phyloP scores from a whole-genome alignment of 148 eudicot genomes.

The Rhododendron ferrugineum region DNA sequence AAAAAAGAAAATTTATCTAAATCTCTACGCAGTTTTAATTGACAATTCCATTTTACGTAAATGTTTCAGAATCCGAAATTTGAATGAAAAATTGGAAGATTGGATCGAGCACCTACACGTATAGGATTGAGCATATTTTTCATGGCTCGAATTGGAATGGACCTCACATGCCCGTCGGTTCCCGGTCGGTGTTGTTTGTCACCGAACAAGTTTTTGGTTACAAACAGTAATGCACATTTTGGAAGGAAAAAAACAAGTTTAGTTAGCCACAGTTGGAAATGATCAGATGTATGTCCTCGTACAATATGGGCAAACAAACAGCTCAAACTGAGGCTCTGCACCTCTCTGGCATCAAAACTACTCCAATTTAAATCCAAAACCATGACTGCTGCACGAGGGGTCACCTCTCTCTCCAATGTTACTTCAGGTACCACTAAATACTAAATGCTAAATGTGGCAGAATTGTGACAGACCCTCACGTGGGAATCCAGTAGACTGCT shows the following conservation, averaged over 20 bases:
- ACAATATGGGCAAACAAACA: background rate
- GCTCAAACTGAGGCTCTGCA: background rate
- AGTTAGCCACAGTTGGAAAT: background rate
- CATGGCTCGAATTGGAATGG: no score
- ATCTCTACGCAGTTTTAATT: no score
- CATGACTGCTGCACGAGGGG: background rate
- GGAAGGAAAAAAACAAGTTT: background rate
- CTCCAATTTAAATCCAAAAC: background rate
- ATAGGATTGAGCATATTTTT: no score
- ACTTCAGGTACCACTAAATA: background rate
- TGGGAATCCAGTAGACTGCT: background rate
- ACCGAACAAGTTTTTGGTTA: background rate
- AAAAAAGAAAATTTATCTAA: no score
- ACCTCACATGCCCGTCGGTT: no score
- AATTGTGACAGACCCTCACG: background rate
- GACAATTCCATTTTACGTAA: no score
- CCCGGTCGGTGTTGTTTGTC: background rate
- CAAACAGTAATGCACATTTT: background rate
- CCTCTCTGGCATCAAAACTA: background rate
- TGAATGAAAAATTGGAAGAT: no score
- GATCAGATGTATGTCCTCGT: background rate
- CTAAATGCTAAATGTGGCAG: background rate
- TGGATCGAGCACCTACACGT: no score
- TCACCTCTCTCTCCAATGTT: background rate
- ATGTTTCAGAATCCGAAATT: no score